These are phyloP conservation scores for Maudiozyma bulderi DNA, from an alignment of 805 yeast species.

Conservation along the genomic window DNA sequence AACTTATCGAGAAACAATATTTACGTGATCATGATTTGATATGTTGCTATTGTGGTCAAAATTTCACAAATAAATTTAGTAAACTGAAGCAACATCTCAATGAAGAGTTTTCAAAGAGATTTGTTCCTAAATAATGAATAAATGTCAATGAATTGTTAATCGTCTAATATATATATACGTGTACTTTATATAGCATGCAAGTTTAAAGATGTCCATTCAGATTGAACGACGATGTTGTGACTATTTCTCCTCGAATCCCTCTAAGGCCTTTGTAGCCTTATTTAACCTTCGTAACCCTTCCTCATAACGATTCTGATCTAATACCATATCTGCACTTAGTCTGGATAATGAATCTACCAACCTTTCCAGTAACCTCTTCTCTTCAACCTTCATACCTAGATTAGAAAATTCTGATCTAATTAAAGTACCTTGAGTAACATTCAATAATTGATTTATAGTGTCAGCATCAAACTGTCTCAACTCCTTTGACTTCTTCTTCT, in stretches of 20 bases:
- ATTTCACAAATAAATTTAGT: constrained; percentile 36
- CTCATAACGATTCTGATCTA: constrained; percentile 68
- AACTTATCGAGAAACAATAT: constrained; percentile 31
- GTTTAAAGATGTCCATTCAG: no score
- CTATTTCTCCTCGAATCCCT: constrained; percentile 45
- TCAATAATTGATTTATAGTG: constrained; percentile 29
- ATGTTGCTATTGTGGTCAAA: constrained; percentile 35
- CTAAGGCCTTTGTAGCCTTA: constrained; percentile 74
- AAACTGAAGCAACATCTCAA: constrained; percentile 35
- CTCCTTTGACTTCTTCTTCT: neutral
- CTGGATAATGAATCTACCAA: constrained; percentile 77
- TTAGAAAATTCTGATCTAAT: constrained; percentile 55
- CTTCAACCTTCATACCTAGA: constrained; percentile 63
- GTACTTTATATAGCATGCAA: neutral
- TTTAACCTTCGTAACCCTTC: constrained; percentile 74
- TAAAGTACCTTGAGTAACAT: constrained; percentile 33
- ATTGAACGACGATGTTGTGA: no score
- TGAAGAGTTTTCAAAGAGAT: constrained; percentile 25
- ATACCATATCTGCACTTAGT: constrained; percentile 80
- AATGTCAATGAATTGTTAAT: neutral
- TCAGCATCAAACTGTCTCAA: constrained; percentile 16
- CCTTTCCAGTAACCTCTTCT: constrained; percentile 70
- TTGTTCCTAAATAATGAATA: neutral
- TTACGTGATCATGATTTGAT: constrained; percentile 30
- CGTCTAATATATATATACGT: neutral